Base-by-base conservation (phyloP, 2,329 filamentous ascomycete genomes). In the Teratosphaeria epicoccoides region DNA sequence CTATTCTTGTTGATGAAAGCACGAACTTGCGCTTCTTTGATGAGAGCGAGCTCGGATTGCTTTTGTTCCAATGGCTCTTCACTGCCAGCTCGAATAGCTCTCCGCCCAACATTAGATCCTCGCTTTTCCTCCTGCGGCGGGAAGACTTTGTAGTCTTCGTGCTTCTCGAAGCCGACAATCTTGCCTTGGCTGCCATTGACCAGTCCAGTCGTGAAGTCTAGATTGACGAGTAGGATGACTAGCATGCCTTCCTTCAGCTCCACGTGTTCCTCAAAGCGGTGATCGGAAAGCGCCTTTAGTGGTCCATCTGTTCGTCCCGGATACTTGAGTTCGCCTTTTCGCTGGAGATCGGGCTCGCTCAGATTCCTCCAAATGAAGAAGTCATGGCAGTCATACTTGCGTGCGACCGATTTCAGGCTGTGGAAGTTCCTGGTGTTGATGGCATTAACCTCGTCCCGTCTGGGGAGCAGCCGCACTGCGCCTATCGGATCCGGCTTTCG, bases 151-250 rank as follows among this genome's bases (percentile, higher is more conserved):
- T 48, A 12, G 64, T 63, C 49, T 22, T 33, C 22, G n/a, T 40
- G 33, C 33, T 40, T 17, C 22, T 43, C 50, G 46, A 24, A 77
- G 1, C 70, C 72, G 51, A 68, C 66, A 46, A 77, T 66, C 37
- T 71, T 62, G 2, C 75, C 74, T 59, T 74, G 74, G 54, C 69
- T 72, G 22, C 75, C 75, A 55, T 77, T 76, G 57, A 73, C 73
- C 2, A 77, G 68, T 1, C 70, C 70, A 1, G 45, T 37, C 0
- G 50, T 26, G 4, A 75, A 60, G 52, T 72, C 70, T 6, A 80
- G 61, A 52, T 81, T 81, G 14, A 68, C 66, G 2, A 78, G 71
- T 1, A 81, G 67, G 4, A 80, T 71, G 4, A 81, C 76, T 2
- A 73, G 69, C 72, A 77, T 77, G 17, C 73, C 73, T 28, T 68